These are phyloP conservation scores for Lathyrus sativus DNA, from an alignment of 306 rosid genomes.

Conservation along the genomic window DNA sequence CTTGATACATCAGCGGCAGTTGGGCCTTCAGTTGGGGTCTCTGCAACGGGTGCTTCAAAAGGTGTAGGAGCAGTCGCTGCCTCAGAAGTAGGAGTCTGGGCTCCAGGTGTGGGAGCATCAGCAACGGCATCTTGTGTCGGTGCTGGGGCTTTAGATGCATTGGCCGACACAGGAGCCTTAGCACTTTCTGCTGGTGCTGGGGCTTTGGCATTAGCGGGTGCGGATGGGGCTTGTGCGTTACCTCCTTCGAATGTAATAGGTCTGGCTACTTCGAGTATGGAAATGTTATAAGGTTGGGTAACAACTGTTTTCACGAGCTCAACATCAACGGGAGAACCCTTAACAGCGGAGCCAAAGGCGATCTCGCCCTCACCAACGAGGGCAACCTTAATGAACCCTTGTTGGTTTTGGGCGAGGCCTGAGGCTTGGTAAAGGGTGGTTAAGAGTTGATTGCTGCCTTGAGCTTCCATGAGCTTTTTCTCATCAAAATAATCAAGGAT, in stretches of 20 bases:
- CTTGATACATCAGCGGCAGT: neutral
- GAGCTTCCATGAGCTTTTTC: slow-evolving; percentile 46
- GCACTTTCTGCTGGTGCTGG: no score
- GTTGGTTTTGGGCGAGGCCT: slow-evolving; percentile 43
- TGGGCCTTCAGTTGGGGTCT: neutral
- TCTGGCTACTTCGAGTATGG: slow-evolving; percentile 54
- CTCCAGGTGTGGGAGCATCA: neutral
- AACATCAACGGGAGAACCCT: slow-evolving; percentile 26
- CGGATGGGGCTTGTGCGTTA: slow-evolving; percentile 4
- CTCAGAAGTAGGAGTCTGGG: neutral
- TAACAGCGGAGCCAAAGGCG: slow-evolving; percentile 53
- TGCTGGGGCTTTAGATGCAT: neutral
- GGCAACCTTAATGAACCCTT: slow-evolving; percentile 52
- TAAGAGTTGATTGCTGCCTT: neutral
- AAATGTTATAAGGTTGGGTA: slow-evolving; percentile 55
- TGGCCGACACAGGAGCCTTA: neutral
- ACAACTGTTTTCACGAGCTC: slow-evolving; percentile 44
- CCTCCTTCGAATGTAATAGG: slow-evolving; percentile 47
- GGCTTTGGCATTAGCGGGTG: neutral
- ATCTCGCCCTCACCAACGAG: slow-evolving; percentile 48
- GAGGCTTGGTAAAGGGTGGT: slow-evolving; percentile 65
- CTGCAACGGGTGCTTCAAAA: neutral
- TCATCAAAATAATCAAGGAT: slow-evolving; percentile 62
- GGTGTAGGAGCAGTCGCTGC: slow-evolving; percentile 21
- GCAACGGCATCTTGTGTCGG: neutral